phyloP scores from a whole-genome alignment of 2,329 filamentous ascomycete genomes.

The Aspergillus sp. region DNA sequence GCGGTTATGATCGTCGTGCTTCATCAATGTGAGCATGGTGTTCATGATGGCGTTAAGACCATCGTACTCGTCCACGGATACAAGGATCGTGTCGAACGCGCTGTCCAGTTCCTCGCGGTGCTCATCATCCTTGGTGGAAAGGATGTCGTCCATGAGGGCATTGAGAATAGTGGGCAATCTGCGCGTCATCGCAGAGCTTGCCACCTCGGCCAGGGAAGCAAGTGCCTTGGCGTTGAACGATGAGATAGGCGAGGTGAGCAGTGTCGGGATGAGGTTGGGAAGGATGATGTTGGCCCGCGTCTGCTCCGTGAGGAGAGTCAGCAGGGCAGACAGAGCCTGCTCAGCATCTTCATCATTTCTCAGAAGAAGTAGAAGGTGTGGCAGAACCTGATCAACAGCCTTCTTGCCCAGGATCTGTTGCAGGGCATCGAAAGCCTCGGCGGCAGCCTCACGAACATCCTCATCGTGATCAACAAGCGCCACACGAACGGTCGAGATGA shows the following conservation, averaged over 20 bases:
- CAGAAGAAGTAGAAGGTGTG: constrained; percentile 85
- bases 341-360: constrained; percentile 83
- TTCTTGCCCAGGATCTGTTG: constrained; percentile 93
- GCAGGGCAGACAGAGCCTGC: constrained; percentile 85
- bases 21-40: constrained; percentile 79
- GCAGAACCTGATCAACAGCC: constrained; percentile 91
- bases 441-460: constrained; percentile 90
- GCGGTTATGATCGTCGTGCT: constrained; percentile 87
- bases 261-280: constrained; percentile 90
- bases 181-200: constrained; percentile 84
- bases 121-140: constrained; percentile 68
- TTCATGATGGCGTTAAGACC: constrained; percentile 96
- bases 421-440: constrained; percentile 93
- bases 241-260: constrained; percentile 85
- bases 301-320: constrained; percentile 90
- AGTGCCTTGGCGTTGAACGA: constrained; percentile 93
- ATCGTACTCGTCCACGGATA: constrained; percentile 93
- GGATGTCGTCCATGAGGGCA: constrained; percentile 88
- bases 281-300: constrained; percentile 94
- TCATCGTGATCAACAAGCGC: constrained; percentile 86
- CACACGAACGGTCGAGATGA: constrained; percentile 90
- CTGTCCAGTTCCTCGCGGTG: constrained; percentile 70
- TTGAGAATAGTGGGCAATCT: constrained; percentile 88
- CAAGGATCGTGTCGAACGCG: constrained; percentile 84
- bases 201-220: constrained; percentile 88